phyloP scores from a whole-genome alignment of 768 basidiomycete species.

The Butyriboletus loyo region DNA sequence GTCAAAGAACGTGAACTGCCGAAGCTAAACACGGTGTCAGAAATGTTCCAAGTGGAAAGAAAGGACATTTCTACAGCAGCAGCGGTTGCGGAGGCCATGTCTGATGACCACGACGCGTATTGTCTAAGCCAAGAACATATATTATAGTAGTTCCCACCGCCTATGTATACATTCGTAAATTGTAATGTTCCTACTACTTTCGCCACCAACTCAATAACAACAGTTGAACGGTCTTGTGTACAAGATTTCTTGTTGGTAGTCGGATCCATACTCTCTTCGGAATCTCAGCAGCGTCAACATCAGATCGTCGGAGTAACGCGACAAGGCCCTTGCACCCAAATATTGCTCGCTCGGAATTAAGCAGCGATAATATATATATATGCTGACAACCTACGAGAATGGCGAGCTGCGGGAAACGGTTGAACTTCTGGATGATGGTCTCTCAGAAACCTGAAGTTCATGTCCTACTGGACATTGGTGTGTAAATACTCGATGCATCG shows the following conservation, averaged over 20 bases:
- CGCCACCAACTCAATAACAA: background rate
- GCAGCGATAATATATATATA: too few species aligned
- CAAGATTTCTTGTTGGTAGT: background rate
- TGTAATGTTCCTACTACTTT: background rate
- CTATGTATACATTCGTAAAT: too few species aligned
- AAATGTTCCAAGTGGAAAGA: background rate
- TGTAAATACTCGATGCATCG: too few species aligned
- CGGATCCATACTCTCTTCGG: background rate
- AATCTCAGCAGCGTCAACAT: background rate
- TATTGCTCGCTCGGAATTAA: too few species aligned
- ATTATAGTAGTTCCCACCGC: background rate
- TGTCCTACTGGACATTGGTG: too few species aligned
- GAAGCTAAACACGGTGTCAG: constrained; percentile 53
- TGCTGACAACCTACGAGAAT: too few species aligned
- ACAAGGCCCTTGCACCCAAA: background rate
- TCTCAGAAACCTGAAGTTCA: too few species aligned
- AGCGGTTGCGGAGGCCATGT: constrained; percentile 16
- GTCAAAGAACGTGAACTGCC: constrained; percentile 91
- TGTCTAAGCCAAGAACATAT: background rate
- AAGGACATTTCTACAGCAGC: constrained; percentile 15
- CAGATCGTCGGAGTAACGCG: background rate
- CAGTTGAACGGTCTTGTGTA: background rate
- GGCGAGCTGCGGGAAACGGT: too few species aligned
- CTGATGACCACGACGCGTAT: background rate
- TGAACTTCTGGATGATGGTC: too few species aligned